Evolutionary conservation across 2,329 filamentous ascomycete genomes (phyloP).

Genomic region (Colletotrichum shisoi): DNA sequence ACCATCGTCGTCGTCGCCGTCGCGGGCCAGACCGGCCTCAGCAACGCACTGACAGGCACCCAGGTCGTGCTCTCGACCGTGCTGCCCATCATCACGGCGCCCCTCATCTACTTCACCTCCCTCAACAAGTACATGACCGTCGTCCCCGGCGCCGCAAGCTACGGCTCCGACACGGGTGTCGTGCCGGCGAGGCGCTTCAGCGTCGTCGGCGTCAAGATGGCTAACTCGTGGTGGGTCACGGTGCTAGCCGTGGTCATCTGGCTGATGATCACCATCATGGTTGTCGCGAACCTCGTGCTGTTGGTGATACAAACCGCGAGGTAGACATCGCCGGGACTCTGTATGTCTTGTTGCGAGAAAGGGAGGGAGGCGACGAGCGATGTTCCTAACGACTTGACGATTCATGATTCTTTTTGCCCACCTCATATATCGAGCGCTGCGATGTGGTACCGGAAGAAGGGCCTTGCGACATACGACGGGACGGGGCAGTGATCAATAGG

Average conservation of each 20-base stretch:
- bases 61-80: constrained; percentile 83
- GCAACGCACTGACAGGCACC: constrained; percentile 74
- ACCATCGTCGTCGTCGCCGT: constrained; percentile 83
- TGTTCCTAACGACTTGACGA: constrained; percentile 12
- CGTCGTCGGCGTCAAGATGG: constrained; percentile 66
- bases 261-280: constrained; percentile 79
- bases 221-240: constrained; percentile 72
- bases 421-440: neutral
- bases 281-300: constrained; percentile 76
- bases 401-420: too few species aligned
- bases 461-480: too few species aligned
- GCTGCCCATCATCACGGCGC: constrained; percentile 80
- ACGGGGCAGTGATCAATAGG: too few species aligned
- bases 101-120: constrained; percentile 85
- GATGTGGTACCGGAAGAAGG: too few species aligned
- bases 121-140: constrained; percentile 75
- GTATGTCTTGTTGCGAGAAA: too few species aligned
- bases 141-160: constrained; percentile 33
- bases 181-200: constrained; percentile 40
- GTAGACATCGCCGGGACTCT: neutral
- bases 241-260: constrained; percentile 68
- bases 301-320: constrained; percentile 50
- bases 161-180: constrained; percentile 25
- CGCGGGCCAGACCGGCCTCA: constrained; percentile 74
- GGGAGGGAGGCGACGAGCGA: neutral